Percentiles rank a stretch among this genome's conserved stretches.
phyloP scores from a whole-genome alignment of 1,284 basidiomycete species.

The Cutaneotrichosporon dermatis region DNA sequence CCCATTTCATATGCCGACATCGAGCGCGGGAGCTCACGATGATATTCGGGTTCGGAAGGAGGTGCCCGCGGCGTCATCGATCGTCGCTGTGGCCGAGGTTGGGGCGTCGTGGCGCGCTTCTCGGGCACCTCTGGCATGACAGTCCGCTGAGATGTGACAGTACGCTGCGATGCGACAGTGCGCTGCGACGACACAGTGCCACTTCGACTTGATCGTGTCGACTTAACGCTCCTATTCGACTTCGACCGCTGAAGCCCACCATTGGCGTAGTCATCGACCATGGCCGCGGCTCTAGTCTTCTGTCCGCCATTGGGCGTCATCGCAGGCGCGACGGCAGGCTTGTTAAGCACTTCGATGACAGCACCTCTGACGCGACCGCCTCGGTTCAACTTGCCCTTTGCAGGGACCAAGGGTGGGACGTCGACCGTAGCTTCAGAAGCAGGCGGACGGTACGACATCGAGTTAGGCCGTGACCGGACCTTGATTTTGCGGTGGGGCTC shows the following conservation, averaged over 20 bases:
- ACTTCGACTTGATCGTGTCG: not conserved
- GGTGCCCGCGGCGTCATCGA: too few species aligned
- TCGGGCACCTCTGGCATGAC: not conserved
- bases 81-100: too few species aligned
- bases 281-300: not conserved
- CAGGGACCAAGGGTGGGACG: conserved; percentile 4
- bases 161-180: too few species aligned
- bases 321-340: not conserved
- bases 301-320: too few species aligned
- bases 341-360: conserved; percentile 1
- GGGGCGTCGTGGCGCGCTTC: not conserved
- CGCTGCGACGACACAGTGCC: not conserved
- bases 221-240: not conserved
- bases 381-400: conserved; percentile 2
- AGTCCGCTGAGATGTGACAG: not conserved
- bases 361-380: conserved; percentile 7
- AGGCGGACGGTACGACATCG: not conserved
- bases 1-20: too few species aligned
- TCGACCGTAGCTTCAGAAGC: not conserved
- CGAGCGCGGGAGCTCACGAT: too few species aligned
- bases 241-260: not conserved
- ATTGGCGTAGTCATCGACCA: not conserved
- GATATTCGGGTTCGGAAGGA: too few species aligned
- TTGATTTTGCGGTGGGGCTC: not conserved
- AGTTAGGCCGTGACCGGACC: not conserved